Percentiles rank a stretch among this genome's conserved stretches.
phyloP scores from a whole-genome alignment of 768 basidiomycete genomes.

The Suillus cothurnatus region DNA sequence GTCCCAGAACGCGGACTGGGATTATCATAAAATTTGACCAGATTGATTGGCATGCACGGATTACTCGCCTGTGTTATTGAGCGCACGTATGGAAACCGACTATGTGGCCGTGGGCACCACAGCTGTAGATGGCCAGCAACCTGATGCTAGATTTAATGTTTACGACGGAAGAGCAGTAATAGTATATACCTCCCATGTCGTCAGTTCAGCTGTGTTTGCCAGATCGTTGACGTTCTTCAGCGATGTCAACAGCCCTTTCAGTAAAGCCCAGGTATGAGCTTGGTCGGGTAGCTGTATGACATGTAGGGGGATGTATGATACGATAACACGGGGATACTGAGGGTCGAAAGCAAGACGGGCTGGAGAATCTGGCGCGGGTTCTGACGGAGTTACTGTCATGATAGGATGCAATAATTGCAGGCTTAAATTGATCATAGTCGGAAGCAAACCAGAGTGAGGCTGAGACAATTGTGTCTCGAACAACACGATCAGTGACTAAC shows the following conservation, averaged over 20 bases:
- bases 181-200: constrained; percentile 63
- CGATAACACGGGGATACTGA: constrained; percentile 63
- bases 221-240: constrained; percentile 56
- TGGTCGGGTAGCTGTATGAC: constrained; percentile 52
- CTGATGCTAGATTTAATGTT: constrained; percentile 28
- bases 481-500: constrained; percentile 3
- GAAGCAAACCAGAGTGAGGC: neutral
- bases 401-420: constrained; percentile 30
- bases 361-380: constrained; percentile 45
- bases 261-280: constrained; percentile 51
- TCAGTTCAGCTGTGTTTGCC: constrained; percentile 43
- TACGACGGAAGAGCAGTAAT: neutral
- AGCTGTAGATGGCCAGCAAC: constrained; percentile 51
- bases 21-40: constrained; percentile 10
- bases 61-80: constrained; percentile 61
- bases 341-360: constrained; percentile 65
- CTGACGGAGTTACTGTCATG: constrained; percentile 37
- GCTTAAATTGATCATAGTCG: constrained; percentile 5
- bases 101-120: constrained; percentile 45
- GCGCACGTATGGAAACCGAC: constrained; percentile 58
- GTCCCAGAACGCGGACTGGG: constrained; percentile 60
- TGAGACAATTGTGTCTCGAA: constrained; percentile 9
- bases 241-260: constrained; percentile 54
- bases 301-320: constrained; percentile 70
- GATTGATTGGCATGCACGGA: neutral